phyloP scores from a whole-genome alignment of 2,329 filamentous ascomycete species.

The Fusarium sp. region DNA sequence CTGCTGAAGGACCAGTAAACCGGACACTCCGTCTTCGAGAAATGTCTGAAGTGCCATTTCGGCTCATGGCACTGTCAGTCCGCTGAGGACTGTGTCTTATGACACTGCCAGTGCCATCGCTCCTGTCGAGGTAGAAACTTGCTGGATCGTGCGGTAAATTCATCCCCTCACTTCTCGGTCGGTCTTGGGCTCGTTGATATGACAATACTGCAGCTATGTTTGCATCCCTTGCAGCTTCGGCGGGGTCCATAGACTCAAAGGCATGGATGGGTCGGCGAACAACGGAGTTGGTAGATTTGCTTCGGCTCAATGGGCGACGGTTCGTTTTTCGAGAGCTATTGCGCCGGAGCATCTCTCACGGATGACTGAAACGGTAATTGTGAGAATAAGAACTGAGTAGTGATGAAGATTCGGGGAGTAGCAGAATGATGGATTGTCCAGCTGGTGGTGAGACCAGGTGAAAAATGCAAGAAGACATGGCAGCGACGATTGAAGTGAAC shows the following conservation, averaged over 20 bases:
- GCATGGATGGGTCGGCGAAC: slow-evolving; percentile 52
- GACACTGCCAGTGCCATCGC: slow-evolving; percentile 37
- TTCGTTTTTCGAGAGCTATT: slow-evolving; percentile 59
- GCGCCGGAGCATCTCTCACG: slow-evolving; percentile 59
- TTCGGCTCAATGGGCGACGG: slow-evolving; percentile 58
- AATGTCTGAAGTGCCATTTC: slow-evolving; percentile 32
- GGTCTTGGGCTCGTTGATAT: slow-evolving; percentile 63
- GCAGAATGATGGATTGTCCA: slow-evolving; percentile 14
- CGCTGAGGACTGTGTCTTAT: slow-evolving; percentile 24
- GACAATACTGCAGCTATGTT: slow-evolving; percentile 71
- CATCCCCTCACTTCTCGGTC: slow-evolving; percentile 41
- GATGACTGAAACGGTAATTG: background rate
- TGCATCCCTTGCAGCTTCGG: slow-evolving; percentile 66
- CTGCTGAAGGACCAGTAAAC: slow-evolving; percentile 56
- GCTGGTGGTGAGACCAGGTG: slow-evolving; percentile 6
- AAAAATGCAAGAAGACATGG: background rate
- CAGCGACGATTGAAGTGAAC: background rate
- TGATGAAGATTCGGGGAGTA: background rate
- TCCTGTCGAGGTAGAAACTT: slow-evolving; percentile 30
- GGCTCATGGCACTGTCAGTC: slow-evolving; percentile 25
- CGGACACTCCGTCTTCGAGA: slow-evolving; percentile 67
- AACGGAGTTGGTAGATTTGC: slow-evolving; percentile 65
- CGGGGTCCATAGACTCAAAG: slow-evolving; percentile 62
- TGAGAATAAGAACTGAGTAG: background rate
- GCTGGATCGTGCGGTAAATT: slow-evolving; percentile 41